phyloP scores from a whole-genome alignment of 2,329 filamentous ascomycete species.

The Pseudogymnoascus sp. region DNA sequence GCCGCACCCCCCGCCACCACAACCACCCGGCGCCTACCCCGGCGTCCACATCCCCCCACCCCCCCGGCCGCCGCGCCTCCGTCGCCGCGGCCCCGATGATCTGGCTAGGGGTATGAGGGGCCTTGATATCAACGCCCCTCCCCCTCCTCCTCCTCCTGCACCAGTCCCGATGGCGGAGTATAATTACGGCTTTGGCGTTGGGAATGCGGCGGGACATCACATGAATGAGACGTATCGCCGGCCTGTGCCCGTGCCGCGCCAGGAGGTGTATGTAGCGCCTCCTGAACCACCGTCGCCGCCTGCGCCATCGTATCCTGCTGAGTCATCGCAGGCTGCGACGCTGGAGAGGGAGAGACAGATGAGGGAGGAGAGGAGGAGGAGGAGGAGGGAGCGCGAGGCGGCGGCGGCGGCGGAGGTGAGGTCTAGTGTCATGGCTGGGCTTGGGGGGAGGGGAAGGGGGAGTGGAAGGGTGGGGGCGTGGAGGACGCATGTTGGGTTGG shows the following conservation, averaged over 20 bases:
- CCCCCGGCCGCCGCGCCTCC: not conserved
- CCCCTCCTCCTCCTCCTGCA: not conserved
- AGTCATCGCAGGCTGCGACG: slow-evolving; percentile 22
- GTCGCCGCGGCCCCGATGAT: slow-evolving; percentile 27
- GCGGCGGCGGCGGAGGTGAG: slow-evolving; percentile 8
- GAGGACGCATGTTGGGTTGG: slow-evolving; percentile 24
- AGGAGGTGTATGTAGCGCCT: not conserved
- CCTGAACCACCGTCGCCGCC: not conserved
- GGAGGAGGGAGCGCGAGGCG: not conserved
- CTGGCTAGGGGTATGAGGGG: slow-evolving; percentile 44
- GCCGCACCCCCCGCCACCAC: not conserved
- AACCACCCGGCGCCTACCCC: not conserved
- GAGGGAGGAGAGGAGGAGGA: not conserved
- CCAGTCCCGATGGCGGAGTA: slow-evolving; percentile 26
- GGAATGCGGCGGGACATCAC: slow-evolving; percentile 48
- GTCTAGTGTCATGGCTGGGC: slow-evolving; percentile 22
- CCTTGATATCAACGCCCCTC: slow-evolving; percentile 28
- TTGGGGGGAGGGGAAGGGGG: slow-evolving; percentile 15
- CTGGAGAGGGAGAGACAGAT: not conserved
- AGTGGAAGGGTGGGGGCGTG: slow-evolving; percentile 25
- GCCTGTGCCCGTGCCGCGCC: slow-evolving; percentile 22
- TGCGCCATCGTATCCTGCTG: slow-evolving; percentile 16
- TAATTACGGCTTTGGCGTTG: slow-evolving; percentile 39
- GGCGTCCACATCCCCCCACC: not conserved
- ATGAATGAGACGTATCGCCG: slow-evolving; percentile 52